phyloP scores from a whole-genome alignment of 495 filamentous ascomycete genomes.

The Tuber brumale region DNA sequence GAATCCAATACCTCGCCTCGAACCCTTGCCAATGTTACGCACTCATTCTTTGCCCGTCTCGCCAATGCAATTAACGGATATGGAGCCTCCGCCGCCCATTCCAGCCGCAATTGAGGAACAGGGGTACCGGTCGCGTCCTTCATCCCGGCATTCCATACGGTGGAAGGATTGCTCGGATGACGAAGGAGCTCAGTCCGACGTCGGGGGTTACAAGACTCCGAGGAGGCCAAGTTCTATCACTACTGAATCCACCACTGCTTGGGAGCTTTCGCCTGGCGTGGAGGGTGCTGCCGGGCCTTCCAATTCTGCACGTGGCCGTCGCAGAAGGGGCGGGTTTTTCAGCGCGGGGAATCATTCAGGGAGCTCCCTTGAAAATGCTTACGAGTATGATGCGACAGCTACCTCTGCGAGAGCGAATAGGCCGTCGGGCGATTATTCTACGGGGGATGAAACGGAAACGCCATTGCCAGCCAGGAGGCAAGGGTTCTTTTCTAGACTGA shows the following conservation, averaged over 20 bases:
- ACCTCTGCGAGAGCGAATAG: constrained; percentile 21
- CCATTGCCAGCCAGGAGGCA: constrained; percentile 29
- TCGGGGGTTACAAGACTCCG: constrained; percentile 22
- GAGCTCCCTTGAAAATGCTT: constrained; percentile 29
- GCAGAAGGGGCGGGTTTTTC: constrained; percentile 30
- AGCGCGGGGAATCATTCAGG: constrained; percentile 23
- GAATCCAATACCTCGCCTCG: constrained; percentile 24
- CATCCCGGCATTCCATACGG: constrained; percentile 26
- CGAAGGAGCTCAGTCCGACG: constrained; percentile 13
- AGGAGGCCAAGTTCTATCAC: constrained; percentile 27
- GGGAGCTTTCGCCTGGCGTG: constrained; percentile 36
- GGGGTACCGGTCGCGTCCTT: constrained; percentile 31
- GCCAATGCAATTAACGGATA: constrained; percentile 20
- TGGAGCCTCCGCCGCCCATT: constrained; percentile 39
- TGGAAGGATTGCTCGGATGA: constrained; percentile 28
- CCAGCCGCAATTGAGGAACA: constrained; percentile 37
- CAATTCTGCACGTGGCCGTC: constrained; percentile 22
- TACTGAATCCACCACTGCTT: constrained; percentile 37
- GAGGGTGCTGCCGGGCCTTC: constrained; percentile 31
- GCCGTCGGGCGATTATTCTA: constrained; percentile 32
- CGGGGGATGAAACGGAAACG: constrained; percentile 39
- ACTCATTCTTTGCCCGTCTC: constrained; percentile 16
- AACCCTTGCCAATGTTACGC: constrained; percentile 24
- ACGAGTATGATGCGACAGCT: constrained; percentile 24
- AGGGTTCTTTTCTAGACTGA: constrained; percentile 39